Base-by-base conservation (phyloP, 2,329 filamentous ascomycete genomes). In the Hymenoscyphus occultus region DNA sequence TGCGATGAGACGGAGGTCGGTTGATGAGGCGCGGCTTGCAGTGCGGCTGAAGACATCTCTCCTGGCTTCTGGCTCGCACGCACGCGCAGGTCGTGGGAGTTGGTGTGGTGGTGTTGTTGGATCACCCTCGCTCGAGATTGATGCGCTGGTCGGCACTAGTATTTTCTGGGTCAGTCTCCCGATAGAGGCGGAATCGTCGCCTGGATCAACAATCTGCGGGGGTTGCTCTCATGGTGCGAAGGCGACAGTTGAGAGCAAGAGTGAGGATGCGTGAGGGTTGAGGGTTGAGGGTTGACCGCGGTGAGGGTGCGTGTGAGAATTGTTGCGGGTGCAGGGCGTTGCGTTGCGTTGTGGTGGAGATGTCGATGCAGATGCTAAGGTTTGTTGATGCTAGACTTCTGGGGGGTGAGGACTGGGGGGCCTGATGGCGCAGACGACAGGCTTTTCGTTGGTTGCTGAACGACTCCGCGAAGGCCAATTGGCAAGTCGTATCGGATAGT, bases 1-100 rank as follows among this genome's bases (percentile, higher is more conserved):
- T 82, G 80, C 66, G 81, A 74, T 71, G 76, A 78, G 62, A 80
- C 75, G 56, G 75, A 79, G 63, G 80, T 77, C 70, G 80, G 78
- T 74, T 84, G 83, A 76, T 85, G 84, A 72, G 84, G 80, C 74
- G 82, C 78, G 69, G 84, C 79, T 77, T 89, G 87, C 75, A 90
- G 79, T 72, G 84, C 84, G 80, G 86, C 84, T 77, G 84, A 86
- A 78, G 83, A 86, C 85, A 85, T 87, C 77, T 80, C 83, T 79
- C 75, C 56, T 14, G 16, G 56, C 45, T 51, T 6, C 45, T 51
- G 45, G 45, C 45, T 51, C 45, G 45, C 48, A 54, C 48, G n/a
- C 48, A 54, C 10, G 19, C 48, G 19, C 48, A 54, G 48, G 48
- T 22, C 19, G 48, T 19, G 12, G 60, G 22, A 56, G n/a, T 42